Base-by-base conservation (phyloP, 176 grass and related monocot species). In the Rhipidocladum racemiflorum region DNA sequence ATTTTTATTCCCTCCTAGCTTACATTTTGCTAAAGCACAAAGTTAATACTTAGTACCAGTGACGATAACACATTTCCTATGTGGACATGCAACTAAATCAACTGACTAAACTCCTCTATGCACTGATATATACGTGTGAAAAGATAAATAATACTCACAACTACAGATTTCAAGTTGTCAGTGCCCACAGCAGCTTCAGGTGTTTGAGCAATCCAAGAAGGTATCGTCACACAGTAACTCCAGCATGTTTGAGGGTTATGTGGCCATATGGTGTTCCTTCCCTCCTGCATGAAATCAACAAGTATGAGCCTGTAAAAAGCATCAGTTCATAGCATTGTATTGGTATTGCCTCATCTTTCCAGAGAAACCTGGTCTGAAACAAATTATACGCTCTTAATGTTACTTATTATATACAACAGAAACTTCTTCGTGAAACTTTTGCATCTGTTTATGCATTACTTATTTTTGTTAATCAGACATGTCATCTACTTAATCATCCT, bases 201-300 rank as follows among this genome's bases (percentile, higher is more conserved):
- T 72, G 91, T 80, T 85, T 93, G 81, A 48, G 92, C 76, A 25
- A 81, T 95, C 95, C 95, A 98, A 82, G 95, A 98, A 81, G 95
- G 95, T 48, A 98, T 70, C 34, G 85, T 93, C 66, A 98, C 90
- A 87, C 95, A 98, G 85, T 93, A 98, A 87, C 95, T 98, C 90
- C 90, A 98, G n/a, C 95, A 92, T 23, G 90, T 95, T 85, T 88
- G 95, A 78, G 88, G 90, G 81, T 95, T 95, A 86, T 98, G 95
- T 76, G 95, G 95, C 95, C 95, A 98, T 43, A 95, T 21, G 46
- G 95, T 93, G 34, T 90, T 95, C 82, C 82, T 94, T 68, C 95
- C 95, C 84, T 95, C 92, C 95, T 98, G 85, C 51, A 59, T 50
- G 39, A 20, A 83, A 38, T 50, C 15, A 82, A 81, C 35, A 79